These are phyloP conservation scores for Phyllosticta citriasiana DNA, from an alignment of 2,329 filamentous ascomycete genomes.

Conservation along the genomic window DNA sequence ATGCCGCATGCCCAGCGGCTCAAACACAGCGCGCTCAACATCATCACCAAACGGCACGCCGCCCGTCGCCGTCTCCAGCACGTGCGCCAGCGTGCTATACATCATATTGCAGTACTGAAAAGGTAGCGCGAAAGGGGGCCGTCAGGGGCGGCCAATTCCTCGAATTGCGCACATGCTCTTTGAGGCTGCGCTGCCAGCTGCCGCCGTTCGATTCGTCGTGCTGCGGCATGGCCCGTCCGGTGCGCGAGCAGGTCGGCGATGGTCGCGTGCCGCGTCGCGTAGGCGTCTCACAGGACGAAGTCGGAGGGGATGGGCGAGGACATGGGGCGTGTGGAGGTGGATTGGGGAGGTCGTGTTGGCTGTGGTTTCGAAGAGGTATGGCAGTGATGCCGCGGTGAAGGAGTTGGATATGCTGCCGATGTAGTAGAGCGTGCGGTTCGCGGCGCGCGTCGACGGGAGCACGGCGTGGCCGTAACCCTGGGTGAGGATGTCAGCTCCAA, in stretches of 20 bases:
- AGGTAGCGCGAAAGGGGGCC: constrained; percentile 29
- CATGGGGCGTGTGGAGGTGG: constrained; percentile 27
- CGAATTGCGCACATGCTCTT: constrained; percentile 31
- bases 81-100: constrained; percentile 39
- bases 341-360: constrained; percentile 16
- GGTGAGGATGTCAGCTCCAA: no score
- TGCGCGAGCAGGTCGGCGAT: constrained; percentile 27
- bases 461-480: constrained; percentile 17
- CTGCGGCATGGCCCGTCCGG: constrained; percentile 25
- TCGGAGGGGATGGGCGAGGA: constrained; percentile 24
- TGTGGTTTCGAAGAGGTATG: constrained; percentile 18
- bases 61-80: constrained; percentile 35
- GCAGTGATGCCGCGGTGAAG: constrained; percentile 18
- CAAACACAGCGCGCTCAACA: constrained; percentile 27
- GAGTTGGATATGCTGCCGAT: constrained; percentile 22
- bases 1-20: constrained; percentile 31
- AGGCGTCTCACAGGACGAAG: constrained; percentile 25
- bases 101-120: constrained; percentile 46
- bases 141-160: constrained; percentile 36
- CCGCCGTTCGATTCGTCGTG: constrained; percentile 20
- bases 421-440: constrained; percentile 19
- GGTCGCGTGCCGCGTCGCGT: constrained; percentile 19
- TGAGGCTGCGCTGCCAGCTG: constrained; percentile 17
- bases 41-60: constrained; percentile 22
- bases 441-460: constrained; percentile 13